Evolutionary conservation across 2,329 filamentous ascomycete genomes (phyloP), one percentile per base, ranked within the genome.

Genomic region (Neofusicoccum cordaticola): DNA sequence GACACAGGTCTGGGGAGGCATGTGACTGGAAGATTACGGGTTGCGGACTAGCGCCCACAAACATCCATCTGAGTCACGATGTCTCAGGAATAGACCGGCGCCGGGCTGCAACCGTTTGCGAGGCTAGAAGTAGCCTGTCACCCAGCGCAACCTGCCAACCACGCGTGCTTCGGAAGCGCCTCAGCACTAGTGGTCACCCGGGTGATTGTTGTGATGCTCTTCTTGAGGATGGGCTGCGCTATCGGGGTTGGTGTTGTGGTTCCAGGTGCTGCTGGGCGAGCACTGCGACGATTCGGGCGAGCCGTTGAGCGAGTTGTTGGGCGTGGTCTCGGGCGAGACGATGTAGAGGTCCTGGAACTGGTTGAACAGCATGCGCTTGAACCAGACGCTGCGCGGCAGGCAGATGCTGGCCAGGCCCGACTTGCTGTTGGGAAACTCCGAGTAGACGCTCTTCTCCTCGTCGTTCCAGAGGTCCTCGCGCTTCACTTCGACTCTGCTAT

Each of bases 331-430:
- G 17, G 79, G 75, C 56, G 76, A 80, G 17, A 83, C 78, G 66
- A 83, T 82, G 70, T 80, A 83, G n/a, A 83, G 74, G 41, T 82
- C 77, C 27, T 80, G 75, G 67, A 77, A 83, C 64, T 75, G 78
- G 64, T 80, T 79, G 64, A 81, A 73, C 15, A 83, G 69, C 67
- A 82, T 72, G 44, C 79, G 75, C 66, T 79, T 80, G 76, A 79
- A 81, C 68, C 81, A 82, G 9, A 79, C 78, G 35, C 71, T 69
- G 11, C 73, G 75, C 5, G 81, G 80, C 22, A 83, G 73, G 53
- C 79, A 79, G 65, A 83, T 74, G 61, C 80, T 81, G 19, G 81
- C 81, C 62, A 83, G 73, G 1, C 77, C 79, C n/a, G 76, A 76
- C 70, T 81, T 79, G 71, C 77, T 77, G 58, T 80, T 80, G 34